Percentiles rank a stretch among this genome's conserved stretches.
Evolutionary conservation across 345 rosid species (phyloP).

Genomic region (Eucalyptus grandis): DNA sequence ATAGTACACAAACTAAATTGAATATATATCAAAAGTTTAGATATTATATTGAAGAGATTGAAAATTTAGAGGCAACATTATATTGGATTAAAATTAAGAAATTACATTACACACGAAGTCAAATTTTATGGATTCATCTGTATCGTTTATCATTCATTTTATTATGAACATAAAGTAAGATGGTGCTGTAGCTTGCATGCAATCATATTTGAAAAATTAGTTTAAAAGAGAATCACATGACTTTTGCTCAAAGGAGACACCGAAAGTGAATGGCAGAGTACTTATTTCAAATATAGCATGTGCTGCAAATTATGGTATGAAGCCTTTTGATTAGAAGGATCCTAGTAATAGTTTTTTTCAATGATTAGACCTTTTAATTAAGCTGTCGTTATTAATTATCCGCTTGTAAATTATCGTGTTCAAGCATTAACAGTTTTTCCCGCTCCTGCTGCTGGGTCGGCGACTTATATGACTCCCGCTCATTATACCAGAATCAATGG

Average conservation of each 20-base stretch:
- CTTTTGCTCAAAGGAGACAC: background rate
- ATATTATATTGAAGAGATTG: rapidly evolving
- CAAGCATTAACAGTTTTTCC: background rate
- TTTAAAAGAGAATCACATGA: background rate
- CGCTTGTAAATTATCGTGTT: background rate
- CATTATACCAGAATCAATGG: background rate
- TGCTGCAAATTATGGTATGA: background rate
- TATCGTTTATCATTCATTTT: background rate
- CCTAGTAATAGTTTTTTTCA: background rate
- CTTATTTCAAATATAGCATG: background rate
- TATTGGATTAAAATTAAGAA: rapidly evolving
- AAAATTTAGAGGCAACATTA: too few species aligned
- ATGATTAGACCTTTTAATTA: background rate
- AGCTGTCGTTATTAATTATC: background rate
- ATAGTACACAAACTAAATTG: rapidly evolving
- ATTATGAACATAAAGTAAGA: background rate
- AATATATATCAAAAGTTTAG: rapidly evolving
- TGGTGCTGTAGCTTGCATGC: background rate
- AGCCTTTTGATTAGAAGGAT: background rate
- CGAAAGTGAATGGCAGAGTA: background rate
- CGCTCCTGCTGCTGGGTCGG: background rate
- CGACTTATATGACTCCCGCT: background rate
- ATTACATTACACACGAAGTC: background rate
- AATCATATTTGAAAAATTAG: background rate
- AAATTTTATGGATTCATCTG: background rate